These are phyloP conservation scores for Arctium minus DNA, from an alignment of 129 eudicot species.

Conservation along the genomic window DNA sequence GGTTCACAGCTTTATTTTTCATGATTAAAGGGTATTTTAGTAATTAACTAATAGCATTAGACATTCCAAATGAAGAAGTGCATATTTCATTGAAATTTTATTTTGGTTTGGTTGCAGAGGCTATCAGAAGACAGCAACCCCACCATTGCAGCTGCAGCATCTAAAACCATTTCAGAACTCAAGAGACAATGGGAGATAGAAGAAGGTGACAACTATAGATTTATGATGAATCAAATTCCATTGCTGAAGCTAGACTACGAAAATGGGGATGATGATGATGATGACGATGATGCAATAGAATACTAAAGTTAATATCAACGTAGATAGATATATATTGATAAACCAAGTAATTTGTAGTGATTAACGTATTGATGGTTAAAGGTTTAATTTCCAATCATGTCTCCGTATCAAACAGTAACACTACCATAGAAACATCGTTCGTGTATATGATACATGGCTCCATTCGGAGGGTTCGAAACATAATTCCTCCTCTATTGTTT, in stretches of 20 bases:
- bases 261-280: constrained; percentile 21
- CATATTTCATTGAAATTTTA: neutral
- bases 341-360: neutral
- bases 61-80: neutral
- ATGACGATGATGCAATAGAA: constrained; percentile 13
- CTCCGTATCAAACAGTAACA: too few species aligned
- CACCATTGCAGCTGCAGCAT: constrained; percentile 90
- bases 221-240: constrained; percentile 64
- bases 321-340: neutral
- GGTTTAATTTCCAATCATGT: neutral
- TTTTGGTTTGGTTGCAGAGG: constrained; percentile 53
- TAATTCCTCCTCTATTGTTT: neutral
- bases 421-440: too few species aligned
- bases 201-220: constrained; percentile 93
- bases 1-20: neutral
- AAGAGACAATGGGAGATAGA: constrained; percentile 95
- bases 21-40: constrained; percentile 10
- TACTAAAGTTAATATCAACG: constrained; percentile 5
- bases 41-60: neutral
- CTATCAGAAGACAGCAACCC: constrained; percentile 92
- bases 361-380: neutral
- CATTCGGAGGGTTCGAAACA: too few species aligned
- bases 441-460: too few species aligned
- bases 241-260: constrained; percentile 22
- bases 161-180: constrained; percentile 74